These are phyloP conservation scores for Russula lepida DNA, from an alignment of 768 basidiomycete genomes.

Conservation along the genomic window DNA sequence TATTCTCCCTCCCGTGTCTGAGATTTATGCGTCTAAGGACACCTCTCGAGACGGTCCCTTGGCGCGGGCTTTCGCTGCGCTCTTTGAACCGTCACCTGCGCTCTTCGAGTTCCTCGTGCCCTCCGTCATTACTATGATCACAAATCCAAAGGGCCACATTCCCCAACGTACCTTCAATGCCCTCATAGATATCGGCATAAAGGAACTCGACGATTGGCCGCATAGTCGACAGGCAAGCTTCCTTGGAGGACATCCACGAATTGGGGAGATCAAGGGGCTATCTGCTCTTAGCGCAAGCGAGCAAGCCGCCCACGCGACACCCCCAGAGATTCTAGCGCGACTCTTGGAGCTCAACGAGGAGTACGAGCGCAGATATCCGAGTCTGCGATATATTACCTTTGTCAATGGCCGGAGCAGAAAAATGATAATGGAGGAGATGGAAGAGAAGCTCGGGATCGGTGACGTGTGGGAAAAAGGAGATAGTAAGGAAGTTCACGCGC, in stretches of 20 bases:
- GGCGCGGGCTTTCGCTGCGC: conserved; percentile 30
- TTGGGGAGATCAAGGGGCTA: conserved; percentile 73
- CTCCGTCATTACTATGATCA: conserved; percentile 42
- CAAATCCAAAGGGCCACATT: conserved; percentile 1
- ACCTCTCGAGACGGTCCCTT: conserved; percentile 26
- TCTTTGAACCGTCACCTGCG: conserved; percentile 32
- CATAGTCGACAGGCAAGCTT: conserved; percentile 47
- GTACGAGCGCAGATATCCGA: conserved; percentile 67
- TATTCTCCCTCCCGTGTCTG: conserved; percentile 7
- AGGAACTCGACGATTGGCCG: conserved; percentile 46
- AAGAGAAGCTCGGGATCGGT: conserved; percentile 46
- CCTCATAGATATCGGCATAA: conserved; percentile 48
- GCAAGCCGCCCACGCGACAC: conserved; percentile 57
- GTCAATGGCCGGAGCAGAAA: conserved; percentile 76
- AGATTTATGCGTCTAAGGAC: conserved; percentile 10
- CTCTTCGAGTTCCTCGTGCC: conserved; percentile 68
- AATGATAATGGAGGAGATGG: conserved; percentile 72
- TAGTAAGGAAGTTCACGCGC: conserved; percentile 32
- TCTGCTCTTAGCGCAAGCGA: conserved; percentile 72
- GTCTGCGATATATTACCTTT: conserved; percentile 84
- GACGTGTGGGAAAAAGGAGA: conserved; percentile 37
- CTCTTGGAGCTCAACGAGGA: conserved; percentile 66
- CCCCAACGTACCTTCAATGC: conserved; percentile 33
- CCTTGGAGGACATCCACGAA: conserved; percentile 80
- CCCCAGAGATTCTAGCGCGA: conserved; percentile 64